These are phyloP conservation scores for Colletotrichum musae DNA, from an alignment of 2,329 filamentous ascomycete genomes.

Conservation along the genomic window DNA sequence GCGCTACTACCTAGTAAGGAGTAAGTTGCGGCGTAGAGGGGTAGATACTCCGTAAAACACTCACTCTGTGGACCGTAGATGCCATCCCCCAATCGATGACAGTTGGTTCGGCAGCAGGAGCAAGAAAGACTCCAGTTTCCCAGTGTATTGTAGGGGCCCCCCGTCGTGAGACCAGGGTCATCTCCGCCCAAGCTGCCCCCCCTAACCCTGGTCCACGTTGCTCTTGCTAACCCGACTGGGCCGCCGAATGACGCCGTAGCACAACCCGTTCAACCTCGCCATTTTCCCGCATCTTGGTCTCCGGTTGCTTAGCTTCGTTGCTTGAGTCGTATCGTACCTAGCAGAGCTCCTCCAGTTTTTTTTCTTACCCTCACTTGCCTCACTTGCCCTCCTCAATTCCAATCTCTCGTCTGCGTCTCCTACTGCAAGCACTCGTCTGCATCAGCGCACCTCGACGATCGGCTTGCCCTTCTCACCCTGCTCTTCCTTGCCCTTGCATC, in stretches of 20 bases:
- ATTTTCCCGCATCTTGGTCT: conserved; percentile 30
- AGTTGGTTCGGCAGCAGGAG: conserved; percentile 30
- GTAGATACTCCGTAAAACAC: background rate
- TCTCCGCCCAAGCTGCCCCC: conserved; percentile 26
- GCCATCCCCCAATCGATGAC: conserved; percentile 36
- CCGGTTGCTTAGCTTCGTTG: conserved; percentile 14
- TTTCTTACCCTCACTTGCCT: background rate
- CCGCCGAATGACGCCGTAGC: conserved; percentile 37
- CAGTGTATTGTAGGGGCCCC: conserved; percentile 3
- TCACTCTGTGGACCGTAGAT: background rate
- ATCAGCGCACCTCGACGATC: conserved; percentile 31
- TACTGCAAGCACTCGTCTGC: conserved; percentile 2
- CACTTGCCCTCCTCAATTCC: background rate
- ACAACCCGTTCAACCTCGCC: conserved; percentile 41
- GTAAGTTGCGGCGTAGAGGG: background rate
- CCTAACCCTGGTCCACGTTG: conserved; percentile 29
- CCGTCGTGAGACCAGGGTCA: conserved; percentile 21
- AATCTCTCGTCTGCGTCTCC: conserved; percentile 16
- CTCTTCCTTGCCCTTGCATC: conserved; percentile 36
- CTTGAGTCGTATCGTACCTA: conserved; percentile 44
- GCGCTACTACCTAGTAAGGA: background rate
- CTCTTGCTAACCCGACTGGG: conserved; percentile 37
- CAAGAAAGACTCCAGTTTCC: background rate
- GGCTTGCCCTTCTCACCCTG: conserved; percentile 2
- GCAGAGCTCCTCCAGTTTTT: background rate